Conservation (phyloP, 225 moss, liverwort and hornwort species). For the Asterella californica region DNA sequence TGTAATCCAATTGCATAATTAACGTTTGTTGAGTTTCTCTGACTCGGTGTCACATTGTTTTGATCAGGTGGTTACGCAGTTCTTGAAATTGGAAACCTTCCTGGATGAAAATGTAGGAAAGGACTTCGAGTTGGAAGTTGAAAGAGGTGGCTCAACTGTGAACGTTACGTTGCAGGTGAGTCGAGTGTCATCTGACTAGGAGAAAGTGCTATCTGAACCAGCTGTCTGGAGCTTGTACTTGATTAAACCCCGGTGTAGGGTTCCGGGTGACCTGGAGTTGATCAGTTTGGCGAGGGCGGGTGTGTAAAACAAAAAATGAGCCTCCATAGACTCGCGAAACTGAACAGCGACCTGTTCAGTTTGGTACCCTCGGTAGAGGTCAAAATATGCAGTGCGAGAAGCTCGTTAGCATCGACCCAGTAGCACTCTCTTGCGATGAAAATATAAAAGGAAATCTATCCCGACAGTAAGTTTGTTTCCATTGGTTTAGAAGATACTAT, state of each 20-base stretch:
- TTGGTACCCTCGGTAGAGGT: too few species aligned
- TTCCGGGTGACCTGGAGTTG: not conserved
- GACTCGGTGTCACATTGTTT: not conserved
- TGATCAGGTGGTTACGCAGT: conserved; percentile 61
- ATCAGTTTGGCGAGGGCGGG: not conserved
- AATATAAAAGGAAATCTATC: too few species aligned
- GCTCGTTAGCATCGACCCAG: too few species aligned
- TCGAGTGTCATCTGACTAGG: not conserved
- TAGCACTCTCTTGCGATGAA: too few species aligned
- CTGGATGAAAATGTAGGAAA: conserved; percentile 71
- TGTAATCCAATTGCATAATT: too few species aligned
- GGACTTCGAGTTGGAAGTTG: conserved; percentile 55
- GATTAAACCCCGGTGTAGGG: not conserved
- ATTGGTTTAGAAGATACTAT: too few species aligned
- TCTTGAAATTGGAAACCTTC: conserved; percentile 65
- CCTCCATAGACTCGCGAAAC: too few species aligned
- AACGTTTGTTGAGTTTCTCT: not conserved
- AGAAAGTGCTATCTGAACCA: not conserved
- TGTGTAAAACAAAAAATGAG: too few species aligned
- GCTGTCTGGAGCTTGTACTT: not conserved
- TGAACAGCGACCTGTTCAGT: too few species aligned
- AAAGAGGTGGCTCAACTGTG: conserved; percentile 67
- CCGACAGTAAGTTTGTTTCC: too few species aligned
- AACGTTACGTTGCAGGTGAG: conserved; percentile 43
- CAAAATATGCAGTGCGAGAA: too few species aligned